Conservation (phyloP, 2,329 filamentous ascomycete genomes). For the Monosporascus sp. region DNA sequence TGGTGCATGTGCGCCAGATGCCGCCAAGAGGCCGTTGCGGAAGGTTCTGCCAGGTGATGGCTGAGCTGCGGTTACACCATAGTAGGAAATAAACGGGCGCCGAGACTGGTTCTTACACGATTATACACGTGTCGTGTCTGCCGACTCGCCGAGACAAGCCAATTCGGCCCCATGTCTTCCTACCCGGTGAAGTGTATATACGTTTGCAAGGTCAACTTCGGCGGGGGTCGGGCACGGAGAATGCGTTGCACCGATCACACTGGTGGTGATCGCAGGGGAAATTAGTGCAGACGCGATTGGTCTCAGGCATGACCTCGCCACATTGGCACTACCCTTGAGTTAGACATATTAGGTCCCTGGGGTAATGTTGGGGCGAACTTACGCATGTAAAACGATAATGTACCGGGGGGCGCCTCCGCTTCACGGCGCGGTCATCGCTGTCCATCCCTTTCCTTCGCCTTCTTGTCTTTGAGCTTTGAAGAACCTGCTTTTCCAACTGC, state of each 20-base stretch:
- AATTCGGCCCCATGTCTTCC: neutral
- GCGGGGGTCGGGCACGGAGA: no score
- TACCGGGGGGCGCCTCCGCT: slow-evolving; percentile 8
- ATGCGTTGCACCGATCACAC: neutral
- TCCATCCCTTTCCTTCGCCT: slow-evolving; percentile 18
- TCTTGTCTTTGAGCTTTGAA: slow-evolving; percentile 10
- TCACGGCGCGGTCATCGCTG: slow-evolving; percentile 2
- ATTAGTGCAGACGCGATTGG: slow-evolving; percentile 12
- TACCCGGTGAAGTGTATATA: neutral
- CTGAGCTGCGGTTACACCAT: neutral
- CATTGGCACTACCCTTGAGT: slow-evolving; percentile 18
- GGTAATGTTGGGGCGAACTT: slow-evolving; percentile 4
- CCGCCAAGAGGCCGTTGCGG: slow-evolving; percentile 57
- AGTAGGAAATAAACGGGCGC: slow-evolving; percentile 5
- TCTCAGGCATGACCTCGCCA: slow-evolving; percentile 9
- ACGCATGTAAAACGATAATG: slow-evolving; percentile 8
- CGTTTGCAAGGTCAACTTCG: no score
- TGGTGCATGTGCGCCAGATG: slow-evolving; percentile 85
- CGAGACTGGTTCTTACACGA: slow-evolving; percentile 18
- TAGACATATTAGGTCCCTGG: slow-evolving; percentile 2
- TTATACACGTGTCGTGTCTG: slow-evolving; percentile 23
- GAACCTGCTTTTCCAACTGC: neutral
- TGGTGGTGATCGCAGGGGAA: slow-evolving; percentile 4
- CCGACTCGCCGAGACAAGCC: slow-evolving; percentile 8
- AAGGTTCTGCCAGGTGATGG: slow-evolving; percentile 10